Evolutionary conservation across 2,329 filamentous ascomycete genomes (phyloP), one percentile per base, ranked within the genome.

Genomic region (Microcyclosporella mali): DNA sequence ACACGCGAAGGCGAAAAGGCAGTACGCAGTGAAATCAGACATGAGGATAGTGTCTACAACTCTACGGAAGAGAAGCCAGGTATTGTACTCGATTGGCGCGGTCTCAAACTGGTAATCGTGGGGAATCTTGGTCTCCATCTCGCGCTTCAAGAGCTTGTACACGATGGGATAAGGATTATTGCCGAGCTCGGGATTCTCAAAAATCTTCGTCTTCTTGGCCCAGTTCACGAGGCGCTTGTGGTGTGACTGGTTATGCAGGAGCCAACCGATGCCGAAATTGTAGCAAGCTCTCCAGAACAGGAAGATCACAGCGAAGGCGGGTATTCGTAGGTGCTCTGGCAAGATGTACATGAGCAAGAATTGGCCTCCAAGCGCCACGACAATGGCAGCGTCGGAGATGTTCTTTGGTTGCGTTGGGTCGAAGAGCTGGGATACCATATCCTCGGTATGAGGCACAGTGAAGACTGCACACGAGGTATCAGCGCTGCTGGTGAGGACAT

Each of bases 11-110:
- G 92, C 90, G 70, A 97, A 98, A 45, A 95, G 79, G 66, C 87
- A 92, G 74, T 97, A 98, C 37, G 90, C 95, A 51, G 85, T 82
- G 66, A 98, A 98, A 70, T 98, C 92, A 74, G 89, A 95, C 88
- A 98, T 95, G 61, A 98, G 74, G 63, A 97, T 95, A 64, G 98
- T 71, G 70, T 98, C 92, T 62, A 97, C 92, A 25, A 97, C 79
- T 57, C 92, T 83, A 56, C 92, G 84, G 71, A 98, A 98, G 55
- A 95, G 80, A 43, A 98, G 78, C 92, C 92, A 98, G 32, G 92
- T 95, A 70, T 98, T 98, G 77, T 97, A 98, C 75, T 98, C 92
- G 65, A 97, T 74, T 12, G 92, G 92, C 0, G 90, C 90, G 56
- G 85, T 78, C 57, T 94, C 89, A 61, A 98, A 95, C 51, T 82